phyloP scores from a whole-genome alignment of 345 rosid genomes.

The Lepidium aucheri region DNA sequence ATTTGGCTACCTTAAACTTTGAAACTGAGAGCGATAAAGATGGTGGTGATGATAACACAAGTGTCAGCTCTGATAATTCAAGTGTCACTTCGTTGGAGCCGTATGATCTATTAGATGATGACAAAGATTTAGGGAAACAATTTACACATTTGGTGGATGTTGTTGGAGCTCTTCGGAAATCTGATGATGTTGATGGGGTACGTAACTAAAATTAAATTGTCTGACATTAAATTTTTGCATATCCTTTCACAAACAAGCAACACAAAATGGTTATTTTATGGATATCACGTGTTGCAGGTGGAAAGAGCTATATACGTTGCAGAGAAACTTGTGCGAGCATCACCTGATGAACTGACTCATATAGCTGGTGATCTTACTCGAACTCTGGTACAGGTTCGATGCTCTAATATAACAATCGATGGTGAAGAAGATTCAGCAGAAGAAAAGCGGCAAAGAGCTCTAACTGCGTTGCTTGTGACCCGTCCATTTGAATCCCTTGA shows the following conservation, averaged over 20 bases:
- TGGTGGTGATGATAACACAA: slow-evolving; percentile 45
- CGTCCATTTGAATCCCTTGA: slow-evolving; percentile 77
- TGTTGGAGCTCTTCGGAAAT: slow-evolving; percentile 82
- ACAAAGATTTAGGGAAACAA: slow-evolving; percentile 56
- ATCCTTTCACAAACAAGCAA: not conserved
- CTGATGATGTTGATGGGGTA: slow-evolving; percentile 91
- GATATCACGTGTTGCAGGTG: slow-evolving; percentile 40
- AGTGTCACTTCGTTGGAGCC: slow-evolving; percentile 84
- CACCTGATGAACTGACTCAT: slow-evolving; percentile 83
- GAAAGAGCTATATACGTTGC: slow-evolving; percentile 80
- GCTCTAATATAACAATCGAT: slow-evolving; percentile 77
- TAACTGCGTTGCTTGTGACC: slow-evolving; percentile 70
- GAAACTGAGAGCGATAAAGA: slow-evolving; percentile 52
- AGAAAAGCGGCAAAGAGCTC: slow-evolving; percentile 85
- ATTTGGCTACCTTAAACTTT: slow-evolving; percentile 57
- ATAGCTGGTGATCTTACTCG: slow-evolving; percentile 74
- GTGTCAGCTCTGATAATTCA: slow-evolving; percentile 59
- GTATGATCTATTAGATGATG: slow-evolving; percentile 84
- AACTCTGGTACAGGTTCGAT: slow-evolving; percentile 80
- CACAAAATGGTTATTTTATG: not conserved
- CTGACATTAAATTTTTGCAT: slow-evolving; percentile 1
- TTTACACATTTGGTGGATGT: slow-evolving; percentile 84
- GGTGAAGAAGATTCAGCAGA: slow-evolving; percentile 97
- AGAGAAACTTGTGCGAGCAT: slow-evolving; percentile 89
- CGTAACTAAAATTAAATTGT: slow-evolving; percentile 23